Base-by-base conservation (phyloP, 495 filamentous ascomycete genomes). In the Penicillium turbatum region DNA sequence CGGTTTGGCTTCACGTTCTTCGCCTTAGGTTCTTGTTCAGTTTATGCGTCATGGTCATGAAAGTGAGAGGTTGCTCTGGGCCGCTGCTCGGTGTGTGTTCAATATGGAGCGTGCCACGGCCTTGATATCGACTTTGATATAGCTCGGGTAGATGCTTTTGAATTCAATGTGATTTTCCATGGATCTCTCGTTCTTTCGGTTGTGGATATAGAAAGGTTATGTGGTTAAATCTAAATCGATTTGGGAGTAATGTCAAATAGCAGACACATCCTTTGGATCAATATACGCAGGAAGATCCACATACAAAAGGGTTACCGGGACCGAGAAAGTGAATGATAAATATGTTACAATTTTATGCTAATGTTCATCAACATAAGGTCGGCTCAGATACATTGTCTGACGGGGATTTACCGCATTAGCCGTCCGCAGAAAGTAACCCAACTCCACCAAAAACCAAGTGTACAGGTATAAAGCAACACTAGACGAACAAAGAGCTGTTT, bases 401-500 rank as follows among this genome's bases (percentile, higher is more conserved):
- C n/a, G n/a, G n/a, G n/a, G n/a, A n/a, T n/a, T n/a, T n/a, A n/a
- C n/a, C n/a, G n/a, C n/a, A n/a, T n/a, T n/a, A n/a, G n/a, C n/a
- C n/a, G n/a, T n/a, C n/a, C n/a, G n/a, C n/a, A 15, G 24, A 17
- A 31, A 19, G 16, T 9, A 32, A 15, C 11, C 16, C 15, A 34
- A 51, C 26, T 13, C 37, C 46, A 29, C 19, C n/a, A n/a, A n/a
- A 37, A 17, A 12, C 0, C 1, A 15, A 46, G 30, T 32, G 37
- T 42, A 16, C 27, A 43, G 16, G 16, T 15, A 42, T 17, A 41
- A 1, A 30, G 12, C 31, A 66, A 73, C 47, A 63, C 72, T 54
- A 72, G 24, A 68, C 55, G 48, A 72, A 73, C 53, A 75, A 56
- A n/a, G 70, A 70, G 29, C 59, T 63, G 43, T 67, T 63, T 19